Percentiles rank a stretch among this genome's conserved stretches.
Conservation (phyloP, 192 early-diverging fungal genomes). For the Kickxella alabastrina region DNA sequence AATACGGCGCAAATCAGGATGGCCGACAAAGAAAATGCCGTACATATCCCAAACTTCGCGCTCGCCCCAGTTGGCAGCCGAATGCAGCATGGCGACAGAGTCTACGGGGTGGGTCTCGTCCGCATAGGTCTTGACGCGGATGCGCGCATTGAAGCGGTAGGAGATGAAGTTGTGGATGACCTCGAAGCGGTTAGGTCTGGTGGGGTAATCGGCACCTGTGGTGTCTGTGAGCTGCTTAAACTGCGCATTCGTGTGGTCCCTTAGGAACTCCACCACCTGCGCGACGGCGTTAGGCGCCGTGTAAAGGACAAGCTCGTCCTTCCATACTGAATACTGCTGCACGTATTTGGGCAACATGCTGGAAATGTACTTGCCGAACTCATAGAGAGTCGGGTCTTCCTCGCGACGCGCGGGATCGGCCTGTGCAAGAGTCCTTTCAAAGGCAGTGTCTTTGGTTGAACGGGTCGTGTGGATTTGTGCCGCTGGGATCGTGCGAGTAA, state of each 20-base stretch:
- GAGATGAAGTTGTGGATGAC: conserved; percentile 92
- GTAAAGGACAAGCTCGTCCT: conserved; percentile 95
- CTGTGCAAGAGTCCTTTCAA: conserved; percentile 27
- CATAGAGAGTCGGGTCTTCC: conserved; percentile 56
- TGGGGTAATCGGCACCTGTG: conserved; percentile 89
- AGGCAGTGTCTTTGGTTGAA: conserved; percentile 23
- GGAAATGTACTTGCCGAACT: conserved; percentile 85
- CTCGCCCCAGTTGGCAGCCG: conserved; percentile 94
- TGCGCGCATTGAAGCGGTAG: conserved; percentile 83
- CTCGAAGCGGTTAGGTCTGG: conserved; percentile 90
- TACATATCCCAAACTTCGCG: conserved; percentile 99
- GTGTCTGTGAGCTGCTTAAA: conserved; percentile 91
- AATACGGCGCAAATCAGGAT: conserved; percentile 94
- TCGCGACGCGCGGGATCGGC: conserved; percentile 41
- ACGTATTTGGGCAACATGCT: conserved; percentile 89
- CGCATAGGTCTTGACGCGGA: conserved; percentile 97
- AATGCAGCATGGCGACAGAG: conserved; percentile 73
- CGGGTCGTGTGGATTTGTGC: conserved; percentile 36
- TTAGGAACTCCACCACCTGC: conserved; percentile 83
- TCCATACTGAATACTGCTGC: conserved; percentile 96
- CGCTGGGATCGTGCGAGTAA: background rate
- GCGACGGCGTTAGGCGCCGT: conserved; percentile 76
- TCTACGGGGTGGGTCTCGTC: conserved; percentile 89
- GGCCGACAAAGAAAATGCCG: conserved; percentile 91
- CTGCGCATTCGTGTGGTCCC: conserved; percentile 87